Base-by-base conservation (phyloP, 2,329 filamentous ascomycete genomes). In the Cladosporium cucumerinum region DNA sequence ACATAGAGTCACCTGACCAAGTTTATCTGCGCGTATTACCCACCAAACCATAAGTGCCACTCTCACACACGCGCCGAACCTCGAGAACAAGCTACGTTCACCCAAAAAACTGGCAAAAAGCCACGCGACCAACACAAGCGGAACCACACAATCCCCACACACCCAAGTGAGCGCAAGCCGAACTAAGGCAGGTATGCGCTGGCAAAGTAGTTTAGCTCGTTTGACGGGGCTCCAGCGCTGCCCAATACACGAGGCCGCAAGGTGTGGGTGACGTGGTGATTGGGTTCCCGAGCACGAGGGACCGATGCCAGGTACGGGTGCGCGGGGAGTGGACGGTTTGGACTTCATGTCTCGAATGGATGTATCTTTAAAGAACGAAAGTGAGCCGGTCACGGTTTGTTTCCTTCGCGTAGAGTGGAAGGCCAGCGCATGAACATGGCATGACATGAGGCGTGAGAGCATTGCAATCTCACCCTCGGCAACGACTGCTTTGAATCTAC, bases 201-300 rank as follows among this genome's bases (percentile, higher is more conserved):
- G 60, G 60, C 49, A 30, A 21, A n/a, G 14, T 11, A 54, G 51
- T 58, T 26, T 46, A 46, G 55, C 34, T 26, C 39, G 11, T 55
- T n/a, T 59, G 25, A 34, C 2, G 18, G n/a, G 28, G 43, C 58
- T 48, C 18, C 58, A 51, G 59, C 32, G 60, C 60, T 54, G 60
- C 60, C 60, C 60, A 62, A 62, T 62, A 62, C 60, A 62, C 60
- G 60, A 62, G 49, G 60, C 60, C 49, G 21, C 21, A 54, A 25
- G 34, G 49, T 46, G 32, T 23, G 46, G 59, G 49, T 55, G 60
- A 55, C 49, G 60, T 62, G 60, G 60, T 62, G 60, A 62, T 62
- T 62, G 60, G 60, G 49, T 39, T 62, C 60, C 60, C 60, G 49
- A 55, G 32, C 16, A 10, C 2, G 32, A 62, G 60, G 60, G 49